A percentile compares a stretch with the other conserved stretches of the same genome.
Conservation (phyloP, 805 yeast species). For the Barnettozyma pratensis region DNA sequence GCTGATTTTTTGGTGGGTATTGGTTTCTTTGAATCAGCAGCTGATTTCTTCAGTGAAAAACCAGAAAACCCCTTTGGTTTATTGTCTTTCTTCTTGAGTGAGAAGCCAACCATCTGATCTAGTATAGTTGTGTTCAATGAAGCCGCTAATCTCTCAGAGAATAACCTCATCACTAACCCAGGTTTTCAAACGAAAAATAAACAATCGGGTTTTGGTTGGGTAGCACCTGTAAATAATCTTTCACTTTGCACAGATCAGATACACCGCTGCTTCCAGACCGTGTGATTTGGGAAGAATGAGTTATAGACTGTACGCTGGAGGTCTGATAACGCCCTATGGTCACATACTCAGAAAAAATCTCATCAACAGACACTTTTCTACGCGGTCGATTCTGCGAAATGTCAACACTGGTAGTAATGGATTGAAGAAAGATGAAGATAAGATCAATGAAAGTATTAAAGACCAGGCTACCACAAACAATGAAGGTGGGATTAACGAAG, state of each 20-base stretch:
- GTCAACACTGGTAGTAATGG: neutral
- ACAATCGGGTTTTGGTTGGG: too few species aligned
- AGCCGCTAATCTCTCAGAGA: too few species aligned
- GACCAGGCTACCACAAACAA: neutral
- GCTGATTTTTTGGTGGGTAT: conserved; percentile 4
- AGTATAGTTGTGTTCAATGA: too few species aligned
- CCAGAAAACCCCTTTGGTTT: conserved; percentile 15
- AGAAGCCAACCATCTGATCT: conserved; percentile 31
- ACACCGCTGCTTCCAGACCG: too few species aligned
- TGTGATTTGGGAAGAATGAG: too few species aligned
- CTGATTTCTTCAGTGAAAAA: conserved; percentile 23
- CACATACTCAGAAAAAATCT: neutral
- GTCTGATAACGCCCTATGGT: too few species aligned
- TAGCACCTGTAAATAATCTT: too few species aligned
- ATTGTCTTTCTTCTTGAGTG: conserved; percentile 29
- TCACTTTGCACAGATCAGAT: too few species aligned
- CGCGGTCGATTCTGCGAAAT: neutral
- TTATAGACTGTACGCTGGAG: too few species aligned
- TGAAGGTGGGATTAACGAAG: neutral
- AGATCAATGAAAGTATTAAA: neutral
- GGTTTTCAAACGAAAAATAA: too few species aligned
- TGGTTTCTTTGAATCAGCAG: neutral
- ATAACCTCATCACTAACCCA: too few species aligned
- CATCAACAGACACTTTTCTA: neutral
- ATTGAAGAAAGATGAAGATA: too few species aligned